Evolutionary conservation across 208 protist genomes (phyloP).

Genomic region (Trypanosomatidae sp.): DNA sequence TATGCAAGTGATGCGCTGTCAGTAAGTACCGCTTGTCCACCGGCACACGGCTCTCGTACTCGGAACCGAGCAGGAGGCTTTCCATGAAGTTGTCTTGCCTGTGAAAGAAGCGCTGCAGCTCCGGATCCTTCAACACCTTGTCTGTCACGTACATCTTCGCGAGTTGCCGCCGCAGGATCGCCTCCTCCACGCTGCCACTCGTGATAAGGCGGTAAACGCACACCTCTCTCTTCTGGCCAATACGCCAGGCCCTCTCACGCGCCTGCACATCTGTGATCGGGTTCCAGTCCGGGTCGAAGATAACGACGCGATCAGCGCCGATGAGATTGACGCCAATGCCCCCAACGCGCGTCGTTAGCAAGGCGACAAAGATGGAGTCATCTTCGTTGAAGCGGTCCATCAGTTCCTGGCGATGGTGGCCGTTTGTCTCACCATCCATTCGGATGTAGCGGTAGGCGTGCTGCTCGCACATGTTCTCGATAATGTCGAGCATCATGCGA

Average conservation of each 20-base stretch:
- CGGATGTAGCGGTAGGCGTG: constrained; percentile 87
- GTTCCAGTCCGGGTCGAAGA: constrained; percentile 99
- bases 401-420: constrained; percentile 76
- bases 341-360: constrained; percentile 97
- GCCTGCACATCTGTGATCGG: constrained; percentile 91
- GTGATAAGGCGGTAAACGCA: constrained; percentile 97
- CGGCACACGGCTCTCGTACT: constrained; percentile 72
- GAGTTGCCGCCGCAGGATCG: constrained; percentile 97
- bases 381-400: constrained; percentile 97
- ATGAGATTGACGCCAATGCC: constrained; percentile 98
- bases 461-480: constrained; percentile 92
- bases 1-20: constrained; percentile 35
- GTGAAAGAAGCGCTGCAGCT: constrained; percentile 95
- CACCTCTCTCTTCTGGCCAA: constrained; percentile 96
- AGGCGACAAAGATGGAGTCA: constrained; percentile 91
- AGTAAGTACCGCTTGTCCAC: constrained; percentile 58
- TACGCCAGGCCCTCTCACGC: constrained; percentile 95
- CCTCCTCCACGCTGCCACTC: constrained; percentile 98
- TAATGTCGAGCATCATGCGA: constrained; percentile 97
- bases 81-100: constrained; percentile 86
- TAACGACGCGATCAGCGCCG: constrained; percentile 98
- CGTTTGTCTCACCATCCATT: constrained; percentile 95
- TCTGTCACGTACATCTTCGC: constrained; percentile 95
- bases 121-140: constrained; percentile 96
- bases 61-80: constrained; percentile 86